Percentiles rank a stretch among this genome's conserved stretches.
phyloP scores from a whole-genome alignment of 441 rosid genomes.

The Metrosideros polymorpha region DNA sequence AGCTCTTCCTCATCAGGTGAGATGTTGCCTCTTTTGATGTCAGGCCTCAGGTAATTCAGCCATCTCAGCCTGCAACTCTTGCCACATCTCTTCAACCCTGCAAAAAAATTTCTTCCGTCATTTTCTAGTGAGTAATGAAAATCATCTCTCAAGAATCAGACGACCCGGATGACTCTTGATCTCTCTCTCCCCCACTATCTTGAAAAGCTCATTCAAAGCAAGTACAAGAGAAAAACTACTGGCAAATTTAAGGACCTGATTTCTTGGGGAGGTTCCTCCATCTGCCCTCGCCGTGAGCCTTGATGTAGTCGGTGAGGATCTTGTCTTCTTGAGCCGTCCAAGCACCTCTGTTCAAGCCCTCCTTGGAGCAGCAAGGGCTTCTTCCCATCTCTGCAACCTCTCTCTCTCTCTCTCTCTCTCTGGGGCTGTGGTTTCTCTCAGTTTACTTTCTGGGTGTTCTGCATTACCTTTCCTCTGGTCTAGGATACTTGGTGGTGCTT shows the following conservation, averaged over 20 bases:
- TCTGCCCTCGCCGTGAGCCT: conserved; percentile 2
- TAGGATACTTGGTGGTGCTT: not conserved
- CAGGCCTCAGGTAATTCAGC: conserved; percentile 12
- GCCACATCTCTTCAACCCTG: conserved; percentile 12
- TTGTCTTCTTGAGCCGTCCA: conserved; percentile 13
- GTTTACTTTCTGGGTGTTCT: not conserved
- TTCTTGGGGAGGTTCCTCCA: conserved; percentile 11
- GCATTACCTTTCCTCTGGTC: not conserved
- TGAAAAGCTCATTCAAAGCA: not conserved
- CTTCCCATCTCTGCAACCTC: conserved; percentile 6
- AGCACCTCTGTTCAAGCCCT: conserved; percentile 12
- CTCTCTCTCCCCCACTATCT: not conserved
- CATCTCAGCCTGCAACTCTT: conserved; percentile 15
- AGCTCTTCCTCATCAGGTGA: conserved; percentile 13
- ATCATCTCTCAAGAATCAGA: not conserved
- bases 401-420: not conserved
- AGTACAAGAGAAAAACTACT: not conserved
- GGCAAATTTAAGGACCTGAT: not conserved
- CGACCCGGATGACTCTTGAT: not conserved
- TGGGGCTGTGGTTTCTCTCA: not conserved
- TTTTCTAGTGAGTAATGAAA: not conserved
- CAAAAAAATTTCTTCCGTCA: not conserved
- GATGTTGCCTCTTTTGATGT: conserved; percentile 12
- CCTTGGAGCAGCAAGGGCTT: conserved; percentile 10
- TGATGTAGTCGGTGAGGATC: conserved; percentile 7